Evolutionary conservation across 805 yeast species (phyloP).

Genomic region (Candida ficus): DNA sequence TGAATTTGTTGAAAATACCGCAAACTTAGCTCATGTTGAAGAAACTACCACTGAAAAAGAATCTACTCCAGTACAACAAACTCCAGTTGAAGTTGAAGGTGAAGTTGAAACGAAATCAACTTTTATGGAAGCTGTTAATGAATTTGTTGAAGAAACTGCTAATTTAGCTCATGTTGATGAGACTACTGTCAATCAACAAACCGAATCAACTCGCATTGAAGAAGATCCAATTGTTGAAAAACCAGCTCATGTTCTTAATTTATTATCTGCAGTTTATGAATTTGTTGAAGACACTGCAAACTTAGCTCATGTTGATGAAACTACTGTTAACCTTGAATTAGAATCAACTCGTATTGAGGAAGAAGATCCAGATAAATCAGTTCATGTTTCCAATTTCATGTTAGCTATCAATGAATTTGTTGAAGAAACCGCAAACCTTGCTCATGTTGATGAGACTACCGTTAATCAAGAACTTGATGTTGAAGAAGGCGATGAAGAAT

Average conservation of each 20-base stretch:
- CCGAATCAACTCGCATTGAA: too few species aligned
- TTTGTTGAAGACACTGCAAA: slow-evolving; percentile 4
- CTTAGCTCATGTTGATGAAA: slow-evolving; percentile 1
- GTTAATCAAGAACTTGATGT: neutral
- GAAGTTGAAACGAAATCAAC: too few species aligned
- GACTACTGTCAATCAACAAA: neutral
- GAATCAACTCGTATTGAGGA: neutral
- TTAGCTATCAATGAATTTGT: slow-evolving; percentile 7
- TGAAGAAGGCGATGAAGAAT: neutral
- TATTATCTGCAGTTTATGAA: slow-evolving; percentile 1
- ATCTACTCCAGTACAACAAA: neutral
- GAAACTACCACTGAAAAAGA: neutral
- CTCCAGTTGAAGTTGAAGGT: neutral
- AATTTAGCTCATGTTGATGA: slow-evolving; percentile 4
- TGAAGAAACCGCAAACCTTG: neutral
- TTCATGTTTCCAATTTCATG: slow-evolving; percentile 1
- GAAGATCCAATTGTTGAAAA: neutral
- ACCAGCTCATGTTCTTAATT: too few species aligned
- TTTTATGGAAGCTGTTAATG: neutral
- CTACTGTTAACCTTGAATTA: too few species aligned
- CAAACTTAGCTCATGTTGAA: slow-evolving; percentile 1
- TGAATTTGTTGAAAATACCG: slow-evolving; percentile 6
- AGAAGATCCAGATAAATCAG: neutral
- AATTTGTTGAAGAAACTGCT: neutral
- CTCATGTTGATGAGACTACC: slow-evolving; percentile 2